Conservation (phyloP, 208 protist species). For the Plasmodiophora brassicae region DNA sequence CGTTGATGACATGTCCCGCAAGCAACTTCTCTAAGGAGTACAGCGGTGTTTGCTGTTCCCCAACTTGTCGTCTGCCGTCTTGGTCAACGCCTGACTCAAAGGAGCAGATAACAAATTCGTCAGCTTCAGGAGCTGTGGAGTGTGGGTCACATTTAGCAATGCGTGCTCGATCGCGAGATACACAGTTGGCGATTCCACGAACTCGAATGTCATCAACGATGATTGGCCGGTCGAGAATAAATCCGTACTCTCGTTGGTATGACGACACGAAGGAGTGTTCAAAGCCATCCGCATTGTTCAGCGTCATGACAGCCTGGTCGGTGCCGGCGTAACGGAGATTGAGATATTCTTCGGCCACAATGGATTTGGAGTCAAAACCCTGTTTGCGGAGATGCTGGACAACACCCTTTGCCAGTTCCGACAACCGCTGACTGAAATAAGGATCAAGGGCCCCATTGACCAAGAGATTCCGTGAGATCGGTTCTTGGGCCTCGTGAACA, state of each 20-base stretch:
- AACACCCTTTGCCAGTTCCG: not conserved
- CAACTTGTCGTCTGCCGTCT: not conserved
- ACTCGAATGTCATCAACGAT: slow-evolving; percentile 83
- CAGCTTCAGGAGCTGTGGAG: not conserved
- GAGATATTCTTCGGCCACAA: not conserved
- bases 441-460: not conserved
- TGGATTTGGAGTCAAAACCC: not conserved
- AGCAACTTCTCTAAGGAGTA: slow-evolving; percentile 59
- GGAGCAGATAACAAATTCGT: not conserved
- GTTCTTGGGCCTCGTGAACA: slow-evolving; percentile 70
- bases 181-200: slow-evolving; percentile 56
- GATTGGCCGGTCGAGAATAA: slow-evolving; percentile 68
- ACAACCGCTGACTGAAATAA: not conserved
- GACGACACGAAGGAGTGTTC: not conserved
- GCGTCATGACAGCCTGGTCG: slow-evolving; percentile 79
- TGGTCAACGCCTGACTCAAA: not conserved
- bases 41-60: slow-evolving; percentile 46
- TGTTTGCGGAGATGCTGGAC: not conserved
- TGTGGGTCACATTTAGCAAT: not conserved
- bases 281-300: slow-evolving; percentile 10
- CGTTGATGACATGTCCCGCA: slow-evolving; percentile 51
- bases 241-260: slow-evolving; percentile 31
- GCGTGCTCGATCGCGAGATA: not conserved
- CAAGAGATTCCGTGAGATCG: not conserved
- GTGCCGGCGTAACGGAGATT: slow-evolving; percentile 72